These are phyloP conservation scores for Tardiomyces depauwii DNA, from an alignment of 1,139 yeast species.

Conservation along the genomic window DNA sequence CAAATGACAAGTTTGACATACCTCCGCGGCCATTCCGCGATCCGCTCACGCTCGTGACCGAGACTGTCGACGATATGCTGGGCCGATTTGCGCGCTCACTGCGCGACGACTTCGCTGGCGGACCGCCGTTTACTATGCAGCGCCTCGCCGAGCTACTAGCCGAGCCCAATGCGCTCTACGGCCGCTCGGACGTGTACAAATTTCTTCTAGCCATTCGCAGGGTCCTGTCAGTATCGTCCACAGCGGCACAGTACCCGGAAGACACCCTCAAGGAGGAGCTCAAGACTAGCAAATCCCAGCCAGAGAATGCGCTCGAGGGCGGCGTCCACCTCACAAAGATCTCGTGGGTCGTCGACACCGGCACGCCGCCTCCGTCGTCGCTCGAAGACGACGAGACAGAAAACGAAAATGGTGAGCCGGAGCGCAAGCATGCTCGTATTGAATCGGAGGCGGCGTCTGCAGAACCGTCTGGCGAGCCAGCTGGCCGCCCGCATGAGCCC, in stretches of 20 bases:
- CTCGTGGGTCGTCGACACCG: constrained; percentile 22
- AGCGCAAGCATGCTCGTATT: not conserved
- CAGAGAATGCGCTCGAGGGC: constrained; percentile 1
- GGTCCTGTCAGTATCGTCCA: constrained; percentile 26
- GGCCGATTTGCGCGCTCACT: constrained; percentile 19
- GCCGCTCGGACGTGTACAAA: constrained; percentile 25
- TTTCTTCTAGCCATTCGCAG: constrained; percentile 29
- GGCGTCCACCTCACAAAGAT: constrained; percentile 17
- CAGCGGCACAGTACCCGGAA: constrained; percentile 19
- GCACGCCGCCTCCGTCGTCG: constrained; percentile 11
- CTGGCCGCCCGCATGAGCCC: no score
- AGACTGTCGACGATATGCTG: constrained; percentile 15
- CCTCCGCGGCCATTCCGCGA: constrained; percentile 9
- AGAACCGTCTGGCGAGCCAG: no score
- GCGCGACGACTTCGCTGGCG: constrained; percentile 20
- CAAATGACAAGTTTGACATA: constrained; percentile 5
- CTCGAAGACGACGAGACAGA: not conserved
- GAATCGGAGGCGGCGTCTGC: no score
- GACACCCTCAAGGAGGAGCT: constrained; percentile 3
- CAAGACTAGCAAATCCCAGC: not conserved
- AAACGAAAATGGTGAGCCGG: not conserved
- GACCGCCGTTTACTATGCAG: constrained; percentile 50
- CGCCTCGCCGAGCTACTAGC: constrained; percentile 44
- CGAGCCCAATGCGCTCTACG: constrained; percentile 31
- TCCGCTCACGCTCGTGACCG: constrained; percentile 14